Conservation (phyloP, 805 yeast genomes). For the Lachancea lanzarotensis region DNA sequence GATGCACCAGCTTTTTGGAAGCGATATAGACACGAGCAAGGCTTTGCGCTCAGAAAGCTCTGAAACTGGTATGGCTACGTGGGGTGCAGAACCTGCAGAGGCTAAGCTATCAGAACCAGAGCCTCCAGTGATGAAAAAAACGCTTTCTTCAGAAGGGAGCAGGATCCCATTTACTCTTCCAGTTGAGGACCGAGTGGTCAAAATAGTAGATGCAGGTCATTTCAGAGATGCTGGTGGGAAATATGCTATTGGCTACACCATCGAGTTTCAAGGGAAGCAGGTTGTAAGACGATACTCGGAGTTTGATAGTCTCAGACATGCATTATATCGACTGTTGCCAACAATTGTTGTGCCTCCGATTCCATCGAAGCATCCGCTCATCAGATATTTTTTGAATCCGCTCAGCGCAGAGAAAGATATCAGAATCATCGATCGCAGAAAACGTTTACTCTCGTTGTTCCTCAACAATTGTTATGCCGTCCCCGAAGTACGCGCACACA, state of each 20-base stretch:
- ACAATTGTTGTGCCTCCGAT: conserved; percentile 86
- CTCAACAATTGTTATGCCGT: conserved; percentile 66
- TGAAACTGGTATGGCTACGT: background rate
- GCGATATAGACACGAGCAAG: background rate
- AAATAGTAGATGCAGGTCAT: conserved; percentile 77
- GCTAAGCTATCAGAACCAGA: background rate
- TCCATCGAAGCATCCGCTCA: conserved; percentile 75
- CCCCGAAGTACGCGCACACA: conserved; percentile 48
- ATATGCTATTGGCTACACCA: conserved; percentile 78
- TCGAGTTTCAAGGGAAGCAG: conserved; percentile 48
- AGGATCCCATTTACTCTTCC: conserved; percentile 1
- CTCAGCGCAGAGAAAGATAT: conserved; percentile 38
- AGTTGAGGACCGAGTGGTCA: conserved; percentile 19
- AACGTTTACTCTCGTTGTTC: conserved; percentile 68
- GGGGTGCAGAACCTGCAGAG: background rate
- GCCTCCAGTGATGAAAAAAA: background rate
- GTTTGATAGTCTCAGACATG: conserved; percentile 74
- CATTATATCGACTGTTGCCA: conserved; percentile 68
- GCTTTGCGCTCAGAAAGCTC: background rate
- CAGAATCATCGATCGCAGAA: conserved; percentile 57
- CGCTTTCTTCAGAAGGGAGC: background rate
- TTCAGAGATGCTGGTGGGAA: conserved; percentile 72
- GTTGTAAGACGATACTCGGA: conserved; percentile 88
- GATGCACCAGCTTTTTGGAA: conserved; percentile 8
- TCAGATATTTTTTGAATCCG: conserved; percentile 39